These are phyloP conservation scores for Aurantiochytrium sp. DNA, from an alignment of 108 stramenopile genomes.

Conservation along the genomic window DNA sequence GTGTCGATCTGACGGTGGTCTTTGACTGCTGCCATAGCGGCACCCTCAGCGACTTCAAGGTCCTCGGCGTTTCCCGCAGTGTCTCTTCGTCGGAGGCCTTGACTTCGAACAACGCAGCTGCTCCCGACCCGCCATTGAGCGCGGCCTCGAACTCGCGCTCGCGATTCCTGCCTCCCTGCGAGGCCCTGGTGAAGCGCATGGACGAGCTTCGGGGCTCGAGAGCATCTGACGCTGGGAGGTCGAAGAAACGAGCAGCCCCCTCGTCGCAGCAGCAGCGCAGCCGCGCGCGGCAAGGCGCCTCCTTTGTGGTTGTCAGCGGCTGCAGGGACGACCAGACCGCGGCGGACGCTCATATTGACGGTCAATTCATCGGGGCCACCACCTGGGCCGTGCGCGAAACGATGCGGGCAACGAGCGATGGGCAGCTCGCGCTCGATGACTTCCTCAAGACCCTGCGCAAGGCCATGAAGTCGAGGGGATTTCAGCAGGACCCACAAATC, in stretches of 20 bases:
- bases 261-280: too few relatives aligned
- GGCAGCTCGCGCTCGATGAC: background rate
- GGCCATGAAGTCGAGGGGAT: background rate
- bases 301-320: background rate
- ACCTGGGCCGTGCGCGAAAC: background rate
- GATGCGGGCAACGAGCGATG: background rate
- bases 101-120: too few relatives aligned
- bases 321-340: background rate
- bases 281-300: background rate
- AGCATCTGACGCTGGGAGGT: too few relatives aligned
- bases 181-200: too few relatives aligned
- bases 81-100: too few relatives aligned
- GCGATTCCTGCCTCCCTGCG: too few relatives aligned
- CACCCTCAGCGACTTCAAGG: constrained; percentile 8
- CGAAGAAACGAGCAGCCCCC: too few relatives aligned
- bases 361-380: background rate
- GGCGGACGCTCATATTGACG: background rate
- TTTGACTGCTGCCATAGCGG: constrained; percentile 84
- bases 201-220: too few relatives aligned
- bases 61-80: background rate
- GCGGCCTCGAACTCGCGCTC: too few relatives aligned
- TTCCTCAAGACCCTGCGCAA: background rate
- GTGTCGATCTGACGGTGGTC: constrained; percentile 69
- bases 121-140: too few relatives aligned
- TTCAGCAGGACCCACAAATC: background rate